Percentiles rank a stretch among this genome's conserved stretches.
These are phyloP conservation scores for Endotrypanum monterogeii DNA, from an alignment of 208 protist genomes.

Conservation along the genomic window DNA sequence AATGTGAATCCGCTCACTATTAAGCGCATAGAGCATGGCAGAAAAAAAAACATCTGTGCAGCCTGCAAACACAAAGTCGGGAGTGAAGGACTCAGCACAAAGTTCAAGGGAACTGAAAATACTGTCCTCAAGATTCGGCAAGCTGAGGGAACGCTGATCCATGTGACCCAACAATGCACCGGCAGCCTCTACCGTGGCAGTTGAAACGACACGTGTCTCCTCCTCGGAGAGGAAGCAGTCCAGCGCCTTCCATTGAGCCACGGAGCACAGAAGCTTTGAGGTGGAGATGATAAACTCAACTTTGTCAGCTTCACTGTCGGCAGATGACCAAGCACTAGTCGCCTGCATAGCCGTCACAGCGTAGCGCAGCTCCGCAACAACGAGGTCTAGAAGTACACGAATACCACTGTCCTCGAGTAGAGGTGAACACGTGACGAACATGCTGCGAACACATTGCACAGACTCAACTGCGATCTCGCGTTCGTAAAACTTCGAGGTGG, in stretches of 20 bases:
- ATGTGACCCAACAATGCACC: slow-evolving; percentile 56
- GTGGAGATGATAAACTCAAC: slow-evolving; percentile 44
- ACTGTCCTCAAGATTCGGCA: slow-evolving; percentile 65
- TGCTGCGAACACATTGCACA: slow-evolving; percentile 39
- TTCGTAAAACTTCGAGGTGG: slow-evolving; percentile 36
- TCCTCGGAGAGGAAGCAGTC: slow-evolving; percentile 69
- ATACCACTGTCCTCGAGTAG: slow-evolving; percentile 44
- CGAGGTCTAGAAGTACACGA: slow-evolving; percentile 35
- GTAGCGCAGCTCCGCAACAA: slow-evolving; percentile 34
- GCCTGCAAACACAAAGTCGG: slow-evolving; percentile 51
- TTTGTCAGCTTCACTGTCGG: slow-evolving; percentile 52
- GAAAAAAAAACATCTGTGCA: slow-evolving; percentile 55
- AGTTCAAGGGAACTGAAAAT: slow-evolving; percentile 67
- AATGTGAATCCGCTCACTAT: slow-evolving; percentile 41
- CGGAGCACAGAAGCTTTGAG: slow-evolving; percentile 49
- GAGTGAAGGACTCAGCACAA: slow-evolving; percentile 65
- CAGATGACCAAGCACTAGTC: slow-evolving; percentile 34
- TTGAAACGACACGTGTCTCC: slow-evolving; percentile 34
- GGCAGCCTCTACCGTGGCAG: slow-evolving; percentile 41
- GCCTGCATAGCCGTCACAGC: slow-evolving; percentile 15
- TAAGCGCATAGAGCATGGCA: slow-evolving; percentile 71
- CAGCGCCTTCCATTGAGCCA: slow-evolving; percentile 71
- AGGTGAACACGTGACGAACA: slow-evolving; percentile 51
- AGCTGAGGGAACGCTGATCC: slow-evolving; percentile 45
- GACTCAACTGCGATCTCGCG: slow-evolving; percentile 41